Base-by-base conservation (phyloP, 805 yeast species). In the Yamadazyma nakazawae region DNA sequence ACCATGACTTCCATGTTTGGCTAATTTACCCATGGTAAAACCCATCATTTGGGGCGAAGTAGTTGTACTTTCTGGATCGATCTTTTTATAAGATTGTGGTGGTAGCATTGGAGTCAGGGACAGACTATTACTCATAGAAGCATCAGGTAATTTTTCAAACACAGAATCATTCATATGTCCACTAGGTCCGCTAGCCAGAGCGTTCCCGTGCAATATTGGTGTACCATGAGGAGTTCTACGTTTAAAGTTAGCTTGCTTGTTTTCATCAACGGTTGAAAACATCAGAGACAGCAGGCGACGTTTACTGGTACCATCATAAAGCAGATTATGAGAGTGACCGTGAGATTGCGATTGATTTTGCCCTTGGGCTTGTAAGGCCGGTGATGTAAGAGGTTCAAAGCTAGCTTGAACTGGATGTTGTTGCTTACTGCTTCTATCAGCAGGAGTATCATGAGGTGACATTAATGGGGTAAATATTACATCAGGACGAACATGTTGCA, bases 361-460 rank as follows among this genome's bases (percentile, higher is more conserved):
- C 4, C 37, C 42, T 9, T 30, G 35, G 24, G 80, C 86, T 49
- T 72, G 78, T 47, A 84, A 61, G 3, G 88, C 88, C 0, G 90
- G 90, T 0, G 88, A 82, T 3, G 89, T 80, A 55, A 84, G 68
- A 0, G 90, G 77, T 56, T 69, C 75, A 50, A 71, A 70, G n/a
- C 64, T 51, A 1, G 65, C 53, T 41, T 60, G 58, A 16, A 64
- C 52, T 26, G 69, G 64, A 21, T 21, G 18, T 9, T 21, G 18
- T 9, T 42, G 8, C 19, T 42, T 42, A 40, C 55, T 54, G 59
- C 57, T 6, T 14, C 14, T 53, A 17, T 76, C 88, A 56, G 75
- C 55, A 1, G 89, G 89, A 2, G 89, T 80, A 13, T 81, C 85
- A 9, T 86, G 83, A 0, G 95, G 95, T 2, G 91, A 84, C 1